Evolutionary conservation across 176 grass and related monocot species (phyloP).

Genomic region (Carex parvula): DNA sequence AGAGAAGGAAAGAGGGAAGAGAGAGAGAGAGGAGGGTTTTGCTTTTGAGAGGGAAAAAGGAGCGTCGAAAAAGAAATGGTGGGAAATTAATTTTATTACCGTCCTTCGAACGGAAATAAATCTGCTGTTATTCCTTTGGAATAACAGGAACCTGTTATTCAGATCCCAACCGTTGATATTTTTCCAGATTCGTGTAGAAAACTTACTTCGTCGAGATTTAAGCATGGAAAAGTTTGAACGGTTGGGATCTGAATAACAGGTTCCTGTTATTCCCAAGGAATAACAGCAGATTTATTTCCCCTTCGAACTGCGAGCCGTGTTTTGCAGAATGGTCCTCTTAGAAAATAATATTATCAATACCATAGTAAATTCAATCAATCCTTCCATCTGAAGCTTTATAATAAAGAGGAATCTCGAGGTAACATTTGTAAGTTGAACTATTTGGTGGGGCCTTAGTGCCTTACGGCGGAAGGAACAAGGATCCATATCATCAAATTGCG

Average conservation of each 20-base stretch:
- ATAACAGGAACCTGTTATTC: no score
- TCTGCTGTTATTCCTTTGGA: no score
- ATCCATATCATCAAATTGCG: background rate
- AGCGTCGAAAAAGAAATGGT: constrained; percentile 1
- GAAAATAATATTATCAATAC: background rate
- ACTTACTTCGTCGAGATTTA: no score
- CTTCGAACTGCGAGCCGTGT: background rate
- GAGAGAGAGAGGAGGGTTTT: background rate
- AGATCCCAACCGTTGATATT: no score
- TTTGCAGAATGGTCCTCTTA: background rate
- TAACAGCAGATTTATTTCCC: no score
- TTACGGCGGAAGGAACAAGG: background rate
- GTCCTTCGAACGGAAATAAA: background rate
- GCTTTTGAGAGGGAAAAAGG: constrained; percentile 28
- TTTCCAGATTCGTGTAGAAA: no score
- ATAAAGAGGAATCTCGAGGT: background rate
- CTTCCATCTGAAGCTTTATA: background rate
- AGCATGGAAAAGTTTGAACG: no score
- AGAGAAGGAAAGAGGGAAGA: background rate
- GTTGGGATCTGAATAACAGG: no score
- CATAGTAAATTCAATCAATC: background rate
- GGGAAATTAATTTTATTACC: background rate
- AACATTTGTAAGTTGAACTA: background rate
- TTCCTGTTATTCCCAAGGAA: no score
- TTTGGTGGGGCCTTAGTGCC: background rate